These are phyloP conservation scores for Alternaria sp. DNA, from an alignment of 2,329 filamentous ascomycete species.

Conservation along the genomic window DNA sequence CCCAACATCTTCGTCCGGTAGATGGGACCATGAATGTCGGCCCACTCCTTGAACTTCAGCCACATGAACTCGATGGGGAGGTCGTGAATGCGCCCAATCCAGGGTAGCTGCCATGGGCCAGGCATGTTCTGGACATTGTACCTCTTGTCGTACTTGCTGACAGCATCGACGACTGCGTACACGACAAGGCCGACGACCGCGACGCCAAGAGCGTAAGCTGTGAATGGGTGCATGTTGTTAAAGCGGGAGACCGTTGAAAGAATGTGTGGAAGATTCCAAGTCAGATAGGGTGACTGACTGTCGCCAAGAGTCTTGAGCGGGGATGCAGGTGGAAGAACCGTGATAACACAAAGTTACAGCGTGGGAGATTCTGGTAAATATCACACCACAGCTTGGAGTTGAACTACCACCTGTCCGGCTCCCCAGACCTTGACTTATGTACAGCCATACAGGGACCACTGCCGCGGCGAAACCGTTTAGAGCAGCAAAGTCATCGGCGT, in stretches of 20 bases:
- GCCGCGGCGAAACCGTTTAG: conserved; percentile 13
- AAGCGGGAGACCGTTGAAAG: conserved; percentile 3
- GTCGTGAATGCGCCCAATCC: conserved; percentile 49
- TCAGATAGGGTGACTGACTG: conserved; percentile 1
- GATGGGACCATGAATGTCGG: conserved; percentile 46
- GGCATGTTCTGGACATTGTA: conserved; percentile 50
- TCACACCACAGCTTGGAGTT: conserved; percentile 14
- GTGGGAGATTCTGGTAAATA: conserved; percentile 26
- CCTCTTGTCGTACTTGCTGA: conserved; percentile 48
- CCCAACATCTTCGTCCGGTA: conserved; percentile 51
- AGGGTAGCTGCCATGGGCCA: conserved; percentile 53
- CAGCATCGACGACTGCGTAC: conserved; percentile 47
- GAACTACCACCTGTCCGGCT: conserved; percentile 29
- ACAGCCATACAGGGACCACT: conserved; percentile 13
- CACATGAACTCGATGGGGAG: conserved; percentile 55
- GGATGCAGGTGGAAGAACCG: conserved; percentile 7
- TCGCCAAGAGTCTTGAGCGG: conserved; percentile 3
- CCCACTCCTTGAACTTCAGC: conserved; percentile 61
- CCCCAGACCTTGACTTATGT: conserved; percentile 29
- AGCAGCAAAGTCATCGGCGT: conserved; percentile 11
- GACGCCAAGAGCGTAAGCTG: conserved; percentile 48
- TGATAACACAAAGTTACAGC: conserved; percentile 8
- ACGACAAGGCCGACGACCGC: conserved; percentile 51
- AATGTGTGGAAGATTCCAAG: conserved; percentile 1
- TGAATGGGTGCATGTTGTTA: conserved; percentile 53